Evolutionary conservation across 345 rosid genomes (phyloP).

Genomic region (Pistacia integerrima): DNA sequence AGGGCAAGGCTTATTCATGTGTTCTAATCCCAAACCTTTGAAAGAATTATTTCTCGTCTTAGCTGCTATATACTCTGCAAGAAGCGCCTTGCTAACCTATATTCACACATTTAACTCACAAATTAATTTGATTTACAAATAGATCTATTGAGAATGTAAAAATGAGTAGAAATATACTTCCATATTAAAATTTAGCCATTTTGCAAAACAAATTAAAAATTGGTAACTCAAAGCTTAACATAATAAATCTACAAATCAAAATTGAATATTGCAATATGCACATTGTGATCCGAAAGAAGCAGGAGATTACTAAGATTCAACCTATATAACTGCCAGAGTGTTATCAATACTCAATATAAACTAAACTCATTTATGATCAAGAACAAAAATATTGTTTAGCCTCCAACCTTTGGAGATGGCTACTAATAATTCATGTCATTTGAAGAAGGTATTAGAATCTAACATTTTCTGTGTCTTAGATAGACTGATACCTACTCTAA

Average conservation of each 20-base stretch:
- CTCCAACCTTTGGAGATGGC: neutral
- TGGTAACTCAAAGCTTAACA: neutral
- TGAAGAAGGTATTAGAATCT: neutral
- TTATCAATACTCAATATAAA: neutral
- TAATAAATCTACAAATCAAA: neutral
- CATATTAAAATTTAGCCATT: neutral
- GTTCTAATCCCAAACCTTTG: slow-evolving; percentile 77
- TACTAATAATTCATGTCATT: neutral
- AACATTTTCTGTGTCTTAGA: neutral
- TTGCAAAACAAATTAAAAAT: neutral
- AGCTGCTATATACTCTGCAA: slow-evolving; percentile 66
- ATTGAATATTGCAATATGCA: neutral
- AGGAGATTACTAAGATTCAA: neutral
- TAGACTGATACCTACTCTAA: neutral
- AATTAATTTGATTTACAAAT: slow-evolving; percentile 16
- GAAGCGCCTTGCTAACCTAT: slow-evolving; percentile 93
- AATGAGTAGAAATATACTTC: slow-evolving; percentile 3
- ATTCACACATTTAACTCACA: slow-evolving; percentile 14
- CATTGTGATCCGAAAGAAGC: slow-evolving; percentile 7
- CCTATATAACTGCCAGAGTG: neutral
- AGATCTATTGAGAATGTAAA: neutral
- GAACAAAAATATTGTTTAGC: neutral
- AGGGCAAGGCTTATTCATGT: slow-evolving; percentile 73
- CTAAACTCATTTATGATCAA: neutral
- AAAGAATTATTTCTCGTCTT: slow-evolving; percentile 70